Evolutionary conservation across 2,329 filamentous ascomycete species (phyloP).

Genomic region (Ophiobolus disseminans): DNA sequence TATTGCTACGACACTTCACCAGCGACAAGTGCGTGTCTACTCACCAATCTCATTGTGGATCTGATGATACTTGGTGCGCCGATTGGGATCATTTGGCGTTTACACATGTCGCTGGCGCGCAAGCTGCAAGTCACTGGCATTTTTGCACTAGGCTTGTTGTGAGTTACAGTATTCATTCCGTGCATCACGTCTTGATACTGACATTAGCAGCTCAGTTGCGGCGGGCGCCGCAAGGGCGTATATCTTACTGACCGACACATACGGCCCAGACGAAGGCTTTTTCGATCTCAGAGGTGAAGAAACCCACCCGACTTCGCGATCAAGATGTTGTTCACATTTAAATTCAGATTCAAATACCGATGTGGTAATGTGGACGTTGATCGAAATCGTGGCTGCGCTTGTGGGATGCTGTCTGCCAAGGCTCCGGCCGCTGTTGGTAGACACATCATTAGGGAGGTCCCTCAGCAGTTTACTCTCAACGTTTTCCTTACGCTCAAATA

Average conservation of each 20-base stretch:
- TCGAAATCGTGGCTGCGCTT: conserved; percentile 4
- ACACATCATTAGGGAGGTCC: conserved; percentile 2
- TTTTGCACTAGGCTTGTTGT: conserved; percentile 13
- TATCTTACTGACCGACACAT: conserved; percentile 7
- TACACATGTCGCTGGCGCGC: conserved; percentile 3
- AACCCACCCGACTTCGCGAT: no score
- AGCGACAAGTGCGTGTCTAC: conserved; percentile 1
- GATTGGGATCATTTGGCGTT: conserved; percentile 11
- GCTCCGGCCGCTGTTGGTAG: conserved; percentile 6
- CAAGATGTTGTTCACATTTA: no score
- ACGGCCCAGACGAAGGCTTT: background rate
- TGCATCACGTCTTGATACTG: background rate
- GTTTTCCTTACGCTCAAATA: background rate
- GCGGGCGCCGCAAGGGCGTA: conserved; percentile 5
- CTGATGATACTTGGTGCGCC: conserved; percentile 7
- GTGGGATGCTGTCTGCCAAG: conserved; percentile 7
- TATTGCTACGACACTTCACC: conserved; percentile 6
- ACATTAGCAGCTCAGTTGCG: background rate
- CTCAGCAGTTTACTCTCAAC: background rate
- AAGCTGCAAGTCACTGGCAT: conserved; percentile 10
- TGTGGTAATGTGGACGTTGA: conserved; percentile 6
- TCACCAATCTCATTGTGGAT: conserved; percentile 9
- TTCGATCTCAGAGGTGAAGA: conserved; percentile 6
- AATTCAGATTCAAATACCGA: no score
- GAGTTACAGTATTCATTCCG: background rate